These are phyloP conservation scores for Pythium aphanidermatum DNA, from an alignment of 352 stramenopile genomes.

Conservation along the genomic window DNA sequence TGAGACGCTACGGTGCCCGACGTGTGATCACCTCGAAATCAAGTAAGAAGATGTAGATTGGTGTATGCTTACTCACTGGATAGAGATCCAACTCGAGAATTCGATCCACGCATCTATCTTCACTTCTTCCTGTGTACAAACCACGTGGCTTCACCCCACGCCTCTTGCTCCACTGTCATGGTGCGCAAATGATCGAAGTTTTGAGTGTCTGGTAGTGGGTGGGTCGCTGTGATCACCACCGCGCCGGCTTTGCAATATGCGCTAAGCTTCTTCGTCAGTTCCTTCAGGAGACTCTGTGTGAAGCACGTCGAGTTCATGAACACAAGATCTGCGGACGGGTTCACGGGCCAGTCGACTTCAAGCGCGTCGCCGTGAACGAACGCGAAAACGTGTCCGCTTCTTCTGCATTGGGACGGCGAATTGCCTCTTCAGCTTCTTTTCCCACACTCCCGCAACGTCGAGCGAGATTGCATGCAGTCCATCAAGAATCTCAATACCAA, in stretches of 20 bases:
- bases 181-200: slow-evolving; percentile 37
- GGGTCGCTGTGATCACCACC: slow-evolving; percentile 55
- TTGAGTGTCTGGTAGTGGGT: slow-evolving; percentile 36
- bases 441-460: slow-evolving; percentile 49
- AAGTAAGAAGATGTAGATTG: slow-evolving; percentile 13
- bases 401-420: slow-evolving; percentile 48
- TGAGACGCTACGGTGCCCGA: slow-evolving; percentile 56
- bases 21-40: slow-evolving; percentile 43
- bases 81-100: too few species aligned
- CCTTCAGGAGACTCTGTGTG: slow-evolving; percentile 48
- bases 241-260: slow-evolving; percentile 45
- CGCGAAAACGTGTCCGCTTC: slow-evolving; percentile 56
- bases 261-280: slow-evolving; percentile 37
- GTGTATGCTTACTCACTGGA: too few species aligned
- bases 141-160: slow-evolving; percentile 52
- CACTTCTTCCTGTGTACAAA: slow-evolving; percentile 47
- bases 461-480: slow-evolving; percentile 55
- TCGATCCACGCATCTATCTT: too few species aligned
- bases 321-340: slow-evolving; percentile 42
- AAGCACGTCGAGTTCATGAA: slow-evolving; percentile 93
- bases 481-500: slow-evolving; percentile 87
- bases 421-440: slow-evolving; percentile 44
- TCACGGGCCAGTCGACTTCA: slow-evolving; percentile 57
- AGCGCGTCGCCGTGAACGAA: slow-evolving; percentile 72
- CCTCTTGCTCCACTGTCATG: slow-evolving; percentile 47